Evolutionary conservation across 1,284 basidiomycete genomes (phyloP), one percentile per base, ranked within the genome.

Genomic region (Sporisorium exsertum): DNA sequence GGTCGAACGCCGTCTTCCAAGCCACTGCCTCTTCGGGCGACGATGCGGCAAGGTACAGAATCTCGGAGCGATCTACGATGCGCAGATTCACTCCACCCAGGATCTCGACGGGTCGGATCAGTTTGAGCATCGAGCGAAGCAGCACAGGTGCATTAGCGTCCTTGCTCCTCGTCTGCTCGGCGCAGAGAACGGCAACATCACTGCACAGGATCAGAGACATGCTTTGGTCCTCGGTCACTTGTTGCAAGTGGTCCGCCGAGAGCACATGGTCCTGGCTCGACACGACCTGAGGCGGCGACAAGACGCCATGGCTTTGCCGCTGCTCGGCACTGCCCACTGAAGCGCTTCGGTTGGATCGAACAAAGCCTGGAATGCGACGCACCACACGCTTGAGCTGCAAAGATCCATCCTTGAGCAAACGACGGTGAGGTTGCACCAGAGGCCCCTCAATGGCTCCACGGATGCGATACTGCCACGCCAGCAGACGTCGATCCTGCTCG

Each of bases 351-450:
- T 52, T 67, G 27, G 58, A 54, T 15, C 64, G 66, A 77, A 94
- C 92, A 12, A 91, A 91, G n/a, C 93, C 90, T 24, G 91, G 89
- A 3, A 92, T 90, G 85, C 96, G 95, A 79, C 95, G 92, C 58
- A 97, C 94, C 49, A 97, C 92, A 29, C 94, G 91, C 13, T 92
- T 94, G 37, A 98, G 88, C 56, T 91, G 88, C 52, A 97, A 86
- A 22, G 90, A 88, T 16, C 95, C 95, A 42, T 86, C 87, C 42
- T 81, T 80, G 32, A 87, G 58, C 46, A 87, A 58, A 90, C 93
- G 81, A 89, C 96, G 91, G 87, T 99, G 97, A 16, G 96, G 97
- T 86, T 99, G 97, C 29, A 99, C 97, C 46, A 99, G 88, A 12
- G 97, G 95, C 66, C 94, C 95, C 4, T 94, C 93, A 85, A 97